Conservation (phyloP, 176 grass and related monocot genomes). For the Tillandsia leiboldiana region DNA sequence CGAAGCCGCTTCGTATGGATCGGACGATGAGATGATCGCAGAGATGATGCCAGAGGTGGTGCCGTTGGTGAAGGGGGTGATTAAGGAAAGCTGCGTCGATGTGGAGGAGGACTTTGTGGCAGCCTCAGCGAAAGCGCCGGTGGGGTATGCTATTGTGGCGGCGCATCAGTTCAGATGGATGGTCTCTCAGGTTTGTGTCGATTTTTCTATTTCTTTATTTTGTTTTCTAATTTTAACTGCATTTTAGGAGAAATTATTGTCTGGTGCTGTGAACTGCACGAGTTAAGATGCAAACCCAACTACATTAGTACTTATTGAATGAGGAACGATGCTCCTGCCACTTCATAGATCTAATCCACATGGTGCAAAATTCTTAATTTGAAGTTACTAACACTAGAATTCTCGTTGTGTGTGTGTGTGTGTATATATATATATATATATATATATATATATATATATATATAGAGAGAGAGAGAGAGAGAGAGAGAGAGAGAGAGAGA, state of each 20-base stretch:
- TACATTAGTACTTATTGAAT: too few species aligned
- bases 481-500: too few species aligned
- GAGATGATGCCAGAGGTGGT: slow-evolving; percentile 41
- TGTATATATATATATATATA: too few species aligned
- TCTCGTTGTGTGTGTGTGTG: too few species aligned
- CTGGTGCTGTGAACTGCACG: too few species aligned
- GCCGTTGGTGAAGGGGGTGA: slow-evolving; percentile 43
- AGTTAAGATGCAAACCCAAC: too few species aligned
- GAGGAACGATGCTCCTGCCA: too few species aligned
- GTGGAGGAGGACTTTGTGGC: slow-evolving; percentile 38
- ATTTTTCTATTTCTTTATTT: not conserved
- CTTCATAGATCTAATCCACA: too few species aligned
- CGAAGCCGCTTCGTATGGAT: slow-evolving; percentile 23
- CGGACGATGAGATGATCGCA: slow-evolving; percentile 35
- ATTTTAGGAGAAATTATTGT: not conserved
- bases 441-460: too few species aligned
- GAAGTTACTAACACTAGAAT: too few species aligned
- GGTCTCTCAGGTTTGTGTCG: slow-evolving; percentile 53
- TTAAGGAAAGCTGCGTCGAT: slow-evolving; percentile 48
- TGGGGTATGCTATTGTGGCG: slow-evolving; percentile 46
- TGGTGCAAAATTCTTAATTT: too few species aligned
- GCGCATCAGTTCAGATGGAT: slow-evolving; percentile 82
- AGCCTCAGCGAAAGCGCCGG: slow-evolving; percentile 36
- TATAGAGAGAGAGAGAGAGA: too few species aligned
- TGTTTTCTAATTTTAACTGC: not conserved